Conservation (phyloP, 2,329 filamentous ascomycete genomes). For the Fusarium tjaetaba region DNA sequence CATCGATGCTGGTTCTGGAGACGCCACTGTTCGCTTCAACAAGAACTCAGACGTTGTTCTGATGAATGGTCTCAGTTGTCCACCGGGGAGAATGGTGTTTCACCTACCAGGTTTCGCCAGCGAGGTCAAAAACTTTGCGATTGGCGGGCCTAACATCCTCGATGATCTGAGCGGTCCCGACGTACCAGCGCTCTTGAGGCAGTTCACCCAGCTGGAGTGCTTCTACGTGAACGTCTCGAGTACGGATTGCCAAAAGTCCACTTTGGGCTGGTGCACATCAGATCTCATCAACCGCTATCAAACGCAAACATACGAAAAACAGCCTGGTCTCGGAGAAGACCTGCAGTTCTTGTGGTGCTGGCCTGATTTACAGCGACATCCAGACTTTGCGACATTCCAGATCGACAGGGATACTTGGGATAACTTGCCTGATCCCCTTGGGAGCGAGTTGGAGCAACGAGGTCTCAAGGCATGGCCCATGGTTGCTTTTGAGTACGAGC, state of each 20-base stretch:
- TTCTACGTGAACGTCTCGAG: slow-evolving; percentile 39
- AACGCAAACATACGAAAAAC: slow-evolving; percentile 41
- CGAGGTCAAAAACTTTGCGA: slow-evolving; percentile 45
- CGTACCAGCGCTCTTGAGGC: background rate
- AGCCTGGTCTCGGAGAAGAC: slow-evolving; percentile 40
- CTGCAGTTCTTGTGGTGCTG: slow-evolving; percentile 45
- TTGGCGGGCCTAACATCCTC: slow-evolving; percentile 19
- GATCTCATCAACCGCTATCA: slow-evolving; percentile 43
- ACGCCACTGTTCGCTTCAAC: slow-evolving; percentile 46
- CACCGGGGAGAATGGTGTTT: slow-evolving; percentile 19
- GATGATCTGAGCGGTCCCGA: background rate
- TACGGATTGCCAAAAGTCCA: slow-evolving; percentile 1
- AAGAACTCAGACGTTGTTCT: slow-evolving; percentile 46
- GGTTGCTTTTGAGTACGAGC: slow-evolving; percentile 42
- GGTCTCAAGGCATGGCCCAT: slow-evolving; percentile 45
- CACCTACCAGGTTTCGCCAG: slow-evolving; percentile 44
- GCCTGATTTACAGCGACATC: slow-evolving; percentile 47
- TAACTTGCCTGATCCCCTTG: background rate
- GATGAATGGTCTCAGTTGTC: slow-evolving; percentile 25
- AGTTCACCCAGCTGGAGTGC: slow-evolving; percentile 42
- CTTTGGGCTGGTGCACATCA: slow-evolving; percentile 48
- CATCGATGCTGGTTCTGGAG: slow-evolving; percentile 40
- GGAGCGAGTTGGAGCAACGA: background rate
- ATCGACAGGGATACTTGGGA: slow-evolving; percentile 24
- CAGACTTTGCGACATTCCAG: slow-evolving; percentile 44